Conservation (phyloP, 2,329 filamentous ascomycete genomes). For the Alternaria consortialis region DNA sequence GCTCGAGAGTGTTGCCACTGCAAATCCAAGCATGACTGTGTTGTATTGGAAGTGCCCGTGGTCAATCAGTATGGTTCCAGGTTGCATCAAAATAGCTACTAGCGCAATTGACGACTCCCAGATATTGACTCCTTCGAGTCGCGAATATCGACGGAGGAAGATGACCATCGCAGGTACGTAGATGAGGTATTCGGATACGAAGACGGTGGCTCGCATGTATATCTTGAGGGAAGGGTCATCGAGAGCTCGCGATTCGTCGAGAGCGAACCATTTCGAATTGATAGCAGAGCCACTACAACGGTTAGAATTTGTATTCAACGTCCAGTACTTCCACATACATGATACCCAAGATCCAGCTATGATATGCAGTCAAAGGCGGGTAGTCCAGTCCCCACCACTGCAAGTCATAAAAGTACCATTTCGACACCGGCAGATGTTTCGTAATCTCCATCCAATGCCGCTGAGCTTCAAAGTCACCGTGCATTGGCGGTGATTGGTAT, state of each 20-base stretch:
- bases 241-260: slow-evolving; percentile 81
- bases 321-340: slow-evolving; percentile 61
- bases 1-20: slow-evolving; percentile 86
- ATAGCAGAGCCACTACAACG: slow-evolving; percentile 72
- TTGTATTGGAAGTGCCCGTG: slow-evolving; percentile 99
- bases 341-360: slow-evolving; percentile 93
- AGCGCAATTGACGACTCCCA: slow-evolving; percentile 89
- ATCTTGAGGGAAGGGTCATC: slow-evolving; percentile 85
- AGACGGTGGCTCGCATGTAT: slow-evolving; percentile 93
- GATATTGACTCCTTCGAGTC: slow-evolving; percentile 76
- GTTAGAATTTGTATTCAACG: slow-evolving; percentile 1
- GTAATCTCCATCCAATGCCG: slow-evolving; percentile 99
- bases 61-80: slow-evolving; percentile 87
- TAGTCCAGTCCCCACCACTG: slow-evolving; percentile 99
- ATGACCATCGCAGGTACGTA: slow-evolving; percentile 87
- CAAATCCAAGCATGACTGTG: slow-evolving; percentile 94
- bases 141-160: slow-evolving; percentile 83
- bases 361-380: slow-evolving; percentile 95
- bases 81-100: slow-evolving; percentile 90
- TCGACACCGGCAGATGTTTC: slow-evolving; percentile 83
- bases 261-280: slow-evolving; percentile 85
- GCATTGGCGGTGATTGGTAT: slow-evolving; percentile 83
- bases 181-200: slow-evolving; percentile 88
- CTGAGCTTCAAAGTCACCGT: slow-evolving; percentile 97
- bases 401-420: slow-evolving; percentile 98